Evolutionary conservation across 139 green algal genomes (phyloP), one percentile per base, ranked within the genome.

Genomic region (Diplosphaera chodatii): DNA sequence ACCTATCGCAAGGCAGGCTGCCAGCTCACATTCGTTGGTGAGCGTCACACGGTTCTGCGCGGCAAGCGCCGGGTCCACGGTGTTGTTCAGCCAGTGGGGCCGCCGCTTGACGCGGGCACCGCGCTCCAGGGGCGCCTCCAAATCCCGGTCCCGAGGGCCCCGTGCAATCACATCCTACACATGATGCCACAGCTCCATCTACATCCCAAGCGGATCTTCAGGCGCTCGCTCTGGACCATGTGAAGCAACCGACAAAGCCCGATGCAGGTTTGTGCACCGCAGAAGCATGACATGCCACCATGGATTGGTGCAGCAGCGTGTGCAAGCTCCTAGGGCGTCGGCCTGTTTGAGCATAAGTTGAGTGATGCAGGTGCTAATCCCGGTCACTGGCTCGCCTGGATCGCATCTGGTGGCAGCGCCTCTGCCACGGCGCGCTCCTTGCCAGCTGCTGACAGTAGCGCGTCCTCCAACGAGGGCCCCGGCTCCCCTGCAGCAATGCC

Each of bases 41-140:
- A 48, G 16, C 25, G 48, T 3, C 16, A 59, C 3, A 18, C 48
- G 48, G 48, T 63, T 22, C 27, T 63, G 62, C 8, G 70, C 71
- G 0, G 71, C 40, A 23, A 55, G 66, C 40, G 76, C 71, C 32
- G 79, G 76, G 56, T 84, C 76, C 23, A 84, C 41, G 18, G 79
- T 83, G 48, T 83, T 68, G 67, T 74, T 33, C 77, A 85, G 77
- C 84, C 82, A 88, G 33, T 64, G 55, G 23, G 82, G 84, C 40
- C 78, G 71, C 23, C 73, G 69, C 15, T 82, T 73, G 31, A 76
- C 62, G 1, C 84, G 68, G 71, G 83, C 68, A 18, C 70, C 74
- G 10, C 74, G 73, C 76, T 83, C 72, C 27, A 77, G 59, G 56
- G 40, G 64, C 1, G 59, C 27, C 16, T 18, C 29, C 13, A 41